phyloP scores from a whole-genome alignment of 2,329 filamentous ascomycete genomes.

The Fusarium pseudonygamai region DNA sequence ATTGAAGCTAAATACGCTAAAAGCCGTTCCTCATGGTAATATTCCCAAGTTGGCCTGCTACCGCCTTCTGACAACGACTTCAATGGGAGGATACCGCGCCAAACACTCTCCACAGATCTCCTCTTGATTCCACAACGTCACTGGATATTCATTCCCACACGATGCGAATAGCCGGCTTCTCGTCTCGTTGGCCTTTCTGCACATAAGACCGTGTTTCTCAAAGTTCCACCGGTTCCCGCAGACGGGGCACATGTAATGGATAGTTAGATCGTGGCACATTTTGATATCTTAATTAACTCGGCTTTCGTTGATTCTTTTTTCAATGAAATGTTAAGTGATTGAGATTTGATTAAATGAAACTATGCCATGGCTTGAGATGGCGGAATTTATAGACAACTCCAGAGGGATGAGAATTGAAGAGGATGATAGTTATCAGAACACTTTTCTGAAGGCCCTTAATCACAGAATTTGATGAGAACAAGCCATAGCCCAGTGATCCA shows the following conservation, averaged over 20 bases:
- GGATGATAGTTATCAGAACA: neutral
- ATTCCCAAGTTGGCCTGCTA: neutral
- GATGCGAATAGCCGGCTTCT: neutral
- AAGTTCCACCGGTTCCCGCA: neutral
- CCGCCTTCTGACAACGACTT: neutral
- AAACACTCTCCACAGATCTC: neutral
- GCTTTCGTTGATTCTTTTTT: no score
- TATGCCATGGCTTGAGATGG: no score
- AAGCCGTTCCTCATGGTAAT: fast-evolving
- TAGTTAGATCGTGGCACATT: constrained; percentile 10
- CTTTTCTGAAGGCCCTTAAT: neutral
- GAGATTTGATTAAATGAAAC: fast-evolving
- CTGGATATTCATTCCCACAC: neutral
- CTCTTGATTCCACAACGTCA: neutral
- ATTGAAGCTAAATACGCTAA: neutral
- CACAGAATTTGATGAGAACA: fast-evolving
- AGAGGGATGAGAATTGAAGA: neutral
- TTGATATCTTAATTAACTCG: fast-evolving
- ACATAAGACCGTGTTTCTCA: constrained; percentile 8
- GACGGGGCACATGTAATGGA: constrained; percentile 4
- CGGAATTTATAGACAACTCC: neutral
- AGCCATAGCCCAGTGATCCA: neutral
- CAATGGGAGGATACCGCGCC: neutral
- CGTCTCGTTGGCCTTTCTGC: neutral
- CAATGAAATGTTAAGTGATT: fast-evolving